Conservation (phyloP, 2,329 filamentous ascomycete genomes). For the Colletotrichum sp. region DNA sequence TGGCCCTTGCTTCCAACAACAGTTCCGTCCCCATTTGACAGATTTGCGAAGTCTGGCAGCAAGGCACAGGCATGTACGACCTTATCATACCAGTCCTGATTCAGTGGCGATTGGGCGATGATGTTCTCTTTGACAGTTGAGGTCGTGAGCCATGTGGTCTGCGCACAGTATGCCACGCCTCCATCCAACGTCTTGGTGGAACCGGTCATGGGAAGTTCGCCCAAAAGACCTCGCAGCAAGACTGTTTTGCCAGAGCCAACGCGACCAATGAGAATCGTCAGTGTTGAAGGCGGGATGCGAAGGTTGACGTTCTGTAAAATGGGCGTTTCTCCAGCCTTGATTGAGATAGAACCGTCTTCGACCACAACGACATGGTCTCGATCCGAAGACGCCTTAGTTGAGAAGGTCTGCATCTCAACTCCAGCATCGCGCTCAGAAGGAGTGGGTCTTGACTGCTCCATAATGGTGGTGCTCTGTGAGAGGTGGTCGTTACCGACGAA, state of each 20-base stretch:
- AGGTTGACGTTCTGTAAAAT: constrained; percentile 7
- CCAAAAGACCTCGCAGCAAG: constrained; percentile 17
- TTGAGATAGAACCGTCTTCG: background rate
- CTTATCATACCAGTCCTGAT: constrained; percentile 25
- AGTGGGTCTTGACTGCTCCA: background rate
- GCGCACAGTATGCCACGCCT: constrained; percentile 25
- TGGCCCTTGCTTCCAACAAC: constrained; percentile 35
- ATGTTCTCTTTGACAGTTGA: constrained; percentile 30
- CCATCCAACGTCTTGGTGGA: background rate
- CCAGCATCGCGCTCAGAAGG: background rate
- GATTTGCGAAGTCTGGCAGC: constrained; percentile 20
- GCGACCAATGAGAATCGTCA: constrained; percentile 23
- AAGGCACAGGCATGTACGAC: constrained; percentile 25
- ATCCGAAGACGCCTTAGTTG: background rate
- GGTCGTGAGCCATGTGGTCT: constrained; percentile 28
- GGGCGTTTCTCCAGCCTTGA: background rate
- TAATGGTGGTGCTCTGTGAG: background rate
- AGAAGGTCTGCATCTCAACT: background rate
- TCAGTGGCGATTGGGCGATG: constrained; percentile 20
- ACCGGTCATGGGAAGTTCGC: constrained; percentile 10
- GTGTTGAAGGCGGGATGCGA: background rate
- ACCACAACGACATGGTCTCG: background rate
- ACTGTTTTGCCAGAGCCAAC: constrained; percentile 25
- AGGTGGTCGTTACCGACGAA: background rate
- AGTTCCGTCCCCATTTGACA: constrained; percentile 27